Conservation (phyloP, 306 rosid species). For the Prunus armeniaca region DNA sequence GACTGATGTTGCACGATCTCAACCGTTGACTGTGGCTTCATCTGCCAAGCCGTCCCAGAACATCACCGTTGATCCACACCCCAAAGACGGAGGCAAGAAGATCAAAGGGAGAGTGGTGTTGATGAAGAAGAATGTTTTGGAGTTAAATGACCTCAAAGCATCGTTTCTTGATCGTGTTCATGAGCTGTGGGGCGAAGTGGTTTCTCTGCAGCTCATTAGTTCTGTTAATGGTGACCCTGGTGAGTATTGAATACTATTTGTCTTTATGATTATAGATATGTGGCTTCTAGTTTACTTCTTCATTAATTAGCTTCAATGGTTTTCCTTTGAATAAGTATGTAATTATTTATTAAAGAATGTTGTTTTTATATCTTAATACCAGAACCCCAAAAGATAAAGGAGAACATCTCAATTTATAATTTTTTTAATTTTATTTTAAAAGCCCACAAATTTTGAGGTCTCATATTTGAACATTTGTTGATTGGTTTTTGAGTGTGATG, state of each 20-base stretch:
- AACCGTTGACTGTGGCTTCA: conserved; percentile 17
- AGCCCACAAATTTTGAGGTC: too few relatives aligned
- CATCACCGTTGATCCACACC: neutral
- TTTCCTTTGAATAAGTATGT: too few relatives aligned
- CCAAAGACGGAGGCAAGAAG: neutral
- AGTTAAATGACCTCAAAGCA: conserved; percentile 57
- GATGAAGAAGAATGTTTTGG: conserved; percentile 79
- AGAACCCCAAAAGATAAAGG: neutral
- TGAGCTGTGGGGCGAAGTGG: conserved; percentile 54
- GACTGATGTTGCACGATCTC: conserved; percentile 11
- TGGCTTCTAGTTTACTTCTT: neutral
- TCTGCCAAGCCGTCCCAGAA: conserved; percentile 17
- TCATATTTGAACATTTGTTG: too few relatives aligned
- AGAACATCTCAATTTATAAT: neutral
- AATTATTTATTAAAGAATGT: too few relatives aligned
- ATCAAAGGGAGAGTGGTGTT: conserved; percentile 60
- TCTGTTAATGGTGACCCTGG: conserved; percentile 42
- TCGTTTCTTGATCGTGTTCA: conserved; percentile 49
- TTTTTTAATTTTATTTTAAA: too few relatives aligned
- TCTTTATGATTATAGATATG: neutral
- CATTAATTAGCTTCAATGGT: neutral
- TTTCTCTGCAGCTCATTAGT: conserved; percentile 62
- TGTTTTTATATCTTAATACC: neutral
- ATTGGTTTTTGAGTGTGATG: neutral
- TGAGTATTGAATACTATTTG: conserved; percentile 9